Base-by-base conservation (phyloP, 208 protist genomes). In the Trypanosoma conorhini region DNA sequence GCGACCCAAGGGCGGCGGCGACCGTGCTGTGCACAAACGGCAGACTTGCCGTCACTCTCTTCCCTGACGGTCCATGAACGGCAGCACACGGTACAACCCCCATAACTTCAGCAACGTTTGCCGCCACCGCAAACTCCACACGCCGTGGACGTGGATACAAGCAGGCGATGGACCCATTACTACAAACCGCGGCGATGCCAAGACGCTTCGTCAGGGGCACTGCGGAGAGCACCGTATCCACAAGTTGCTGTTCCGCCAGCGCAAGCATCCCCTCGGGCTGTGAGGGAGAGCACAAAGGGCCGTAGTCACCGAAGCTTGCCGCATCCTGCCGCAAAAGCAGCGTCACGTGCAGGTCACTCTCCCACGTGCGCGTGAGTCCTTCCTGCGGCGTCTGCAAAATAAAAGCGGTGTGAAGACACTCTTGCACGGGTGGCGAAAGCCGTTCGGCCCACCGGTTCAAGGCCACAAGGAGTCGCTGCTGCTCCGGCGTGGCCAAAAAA, bases 401-500 rank as follows among this genome's bases (percentile, higher is more conserved):
- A 60, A 88, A 81, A 15, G 71, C 85, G 15, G 77, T 65, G 19
- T 67, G 58, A 58, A 96, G 70, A 48, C 62, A 71, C 21, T 50
- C 3, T n/a, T 81, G 88, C 44, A 79, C 68, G 2, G 76, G 71
- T 10, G 60, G 61, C 15, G 88, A 77, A 19, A 94, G 80, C 10
- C 70, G 60, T 0, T 75, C 62, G 0, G 82, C 81, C 88, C 91
- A 96, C 3, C 70, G 75, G 35, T 76, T 82, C 19, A 96, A 73
- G 15, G 70, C 55, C 10, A 51, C 15, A 33, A 81, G 69, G 33
- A 96, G 81, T 8, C 88, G 82, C 62, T 90, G 79, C 70, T 94
- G 88, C 81, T 96, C 88, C 30, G 93, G 72, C 33, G 91, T 92
- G 40, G 75, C 76, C 30, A 93, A 79, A 51, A 81, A 54, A 68